A percentile compares a stretch with the other conserved stretches of the same genome.
These are phyloP conservation scores for Hydrangea macrophylla DNA, from an alignment of 148 eudicot genomes.

Conservation along the genomic window DNA sequence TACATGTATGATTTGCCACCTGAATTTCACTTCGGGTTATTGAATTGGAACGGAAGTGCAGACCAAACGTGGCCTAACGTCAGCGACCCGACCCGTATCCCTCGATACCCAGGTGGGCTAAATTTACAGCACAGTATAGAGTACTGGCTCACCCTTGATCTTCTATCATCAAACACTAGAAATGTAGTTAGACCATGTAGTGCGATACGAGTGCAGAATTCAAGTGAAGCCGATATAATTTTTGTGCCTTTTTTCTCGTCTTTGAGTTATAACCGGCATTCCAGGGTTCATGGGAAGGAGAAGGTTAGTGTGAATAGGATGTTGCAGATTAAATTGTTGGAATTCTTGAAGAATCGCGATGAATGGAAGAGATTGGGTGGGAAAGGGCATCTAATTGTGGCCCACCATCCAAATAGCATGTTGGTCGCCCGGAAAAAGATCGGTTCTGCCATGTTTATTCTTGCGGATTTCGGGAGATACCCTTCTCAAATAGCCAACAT, in stretches of 20 bases:
- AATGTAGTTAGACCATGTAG: slow-evolving; percentile 60
- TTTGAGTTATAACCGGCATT: slow-evolving; percentile 75
- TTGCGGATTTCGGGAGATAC: slow-evolving; percentile 94
- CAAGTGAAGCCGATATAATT: slow-evolving; percentile 73
- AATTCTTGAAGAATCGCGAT: slow-evolving; percentile 45
- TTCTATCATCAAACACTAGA: slow-evolving; percentile 56
- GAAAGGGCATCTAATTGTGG: slow-evolving; percentile 70
- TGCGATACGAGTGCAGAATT: slow-evolving; percentile 62
- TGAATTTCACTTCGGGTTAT: slow-evolving; percentile 81
- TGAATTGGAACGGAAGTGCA: slow-evolving; percentile 61
- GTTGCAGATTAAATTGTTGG: slow-evolving; percentile 69
- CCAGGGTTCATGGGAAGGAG: slow-evolving; percentile 51
- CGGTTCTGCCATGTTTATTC: slow-evolving; percentile 72
- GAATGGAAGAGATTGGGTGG: slow-evolving; percentile 82
- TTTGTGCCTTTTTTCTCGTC: slow-evolving; percentile 94
- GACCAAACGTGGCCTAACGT: slow-evolving; percentile 75
- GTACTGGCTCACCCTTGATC: slow-evolving; percentile 98
- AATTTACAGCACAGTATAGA: slow-evolving; percentile 93
- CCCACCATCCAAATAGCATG: slow-evolving; percentile 96
- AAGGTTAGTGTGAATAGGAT: slow-evolving; percentile 48
- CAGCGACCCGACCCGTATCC: slow-evolving; percentile 38
- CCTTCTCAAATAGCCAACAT: slow-evolving; percentile 60
- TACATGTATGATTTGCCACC: slow-evolving; percentile 85
- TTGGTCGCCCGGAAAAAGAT: slow-evolving; percentile 57
- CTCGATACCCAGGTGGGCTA: slow-evolving; percentile 87